phyloP scores from a whole-genome alignment of 208 protist species.

The Plasmodiophora brassicae region DNA sequence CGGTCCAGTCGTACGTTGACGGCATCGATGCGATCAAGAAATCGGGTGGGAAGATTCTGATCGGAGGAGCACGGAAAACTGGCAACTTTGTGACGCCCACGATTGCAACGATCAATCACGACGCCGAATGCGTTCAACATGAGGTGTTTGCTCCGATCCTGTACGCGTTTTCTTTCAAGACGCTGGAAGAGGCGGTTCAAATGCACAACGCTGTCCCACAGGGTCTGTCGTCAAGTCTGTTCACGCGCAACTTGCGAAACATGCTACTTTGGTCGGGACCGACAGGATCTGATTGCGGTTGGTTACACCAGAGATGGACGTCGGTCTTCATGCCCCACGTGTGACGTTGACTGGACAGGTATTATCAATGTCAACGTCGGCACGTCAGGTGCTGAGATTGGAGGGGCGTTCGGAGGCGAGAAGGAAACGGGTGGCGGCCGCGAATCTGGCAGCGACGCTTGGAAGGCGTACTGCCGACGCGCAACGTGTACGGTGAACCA shows the following conservation, averaged over 20 bases:
- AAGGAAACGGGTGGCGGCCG: constrained; percentile 67
- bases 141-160: constrained; percentile 72
- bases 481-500: constrained; percentile 69
- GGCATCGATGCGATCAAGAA: not conserved
- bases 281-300: constrained; percentile 65
- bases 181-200: constrained; percentile 62
- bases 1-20: constrained; percentile 54
- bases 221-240: constrained; percentile 61
- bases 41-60: not conserved
- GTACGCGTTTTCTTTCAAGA: constrained; percentile 62
- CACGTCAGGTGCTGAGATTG: constrained; percentile 73
- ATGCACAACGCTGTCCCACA: constrained; percentile 67
- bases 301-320: not conserved
- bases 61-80: not conserved
- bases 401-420: constrained; percentile 71
- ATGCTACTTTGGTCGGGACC: constrained; percentile 66
- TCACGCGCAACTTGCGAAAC: constrained; percentile 58
- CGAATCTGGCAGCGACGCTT: constrained; percentile 64
- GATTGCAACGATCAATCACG: constrained; percentile 55
- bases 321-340: not conserved
- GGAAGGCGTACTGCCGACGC: constrained; percentile 70
- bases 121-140: constrained; percentile 57
- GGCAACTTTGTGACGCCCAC: constrained; percentile 66
- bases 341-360: too few relatives aligned
- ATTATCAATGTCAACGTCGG: constrained; percentile 73